A percentile compares a stretch with the other conserved stretches of the same genome.
Evolutionary conservation across 2,329 filamentous ascomycete species (phyloP).

Genomic region (Diplodia mutila): DNA sequence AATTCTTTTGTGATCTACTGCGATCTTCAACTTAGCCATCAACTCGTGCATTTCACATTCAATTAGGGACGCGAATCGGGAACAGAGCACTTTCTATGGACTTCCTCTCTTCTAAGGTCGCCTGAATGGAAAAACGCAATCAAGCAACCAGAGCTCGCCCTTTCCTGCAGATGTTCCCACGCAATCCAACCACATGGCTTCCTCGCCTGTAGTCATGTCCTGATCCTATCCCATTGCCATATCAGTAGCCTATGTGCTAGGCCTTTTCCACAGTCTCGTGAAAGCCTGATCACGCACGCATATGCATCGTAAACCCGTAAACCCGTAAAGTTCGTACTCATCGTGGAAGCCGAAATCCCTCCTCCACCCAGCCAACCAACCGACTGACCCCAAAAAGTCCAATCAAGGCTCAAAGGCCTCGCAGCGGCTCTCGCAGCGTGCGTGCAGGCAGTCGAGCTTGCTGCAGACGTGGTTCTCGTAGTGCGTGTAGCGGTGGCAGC

Average conservation of each 20-base stretch:
- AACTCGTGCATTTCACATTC: too few relatives aligned
- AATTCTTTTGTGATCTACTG: background rate
- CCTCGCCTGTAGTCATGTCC: background rate
- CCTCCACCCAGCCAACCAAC: background rate
- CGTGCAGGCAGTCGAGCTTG: slow-evolving; percentile 24
- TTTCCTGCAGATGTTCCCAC: slow-evolving; percentile 5
- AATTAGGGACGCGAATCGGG: background rate
- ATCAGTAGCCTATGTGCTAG: background rate
- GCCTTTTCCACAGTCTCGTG: background rate
- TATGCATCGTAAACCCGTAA: background rate
- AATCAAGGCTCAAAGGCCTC: background rate
- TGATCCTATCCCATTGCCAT: background rate
- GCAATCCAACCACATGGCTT: background rate
- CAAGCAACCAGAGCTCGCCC: background rate
- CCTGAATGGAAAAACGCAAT: background rate
- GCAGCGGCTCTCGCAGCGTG: slow-evolving; percentile 15
- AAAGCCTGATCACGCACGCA: too few relatives aligned
- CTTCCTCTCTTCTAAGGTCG: background rate
- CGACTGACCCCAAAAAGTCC: too few relatives aligned
- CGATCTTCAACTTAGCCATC: background rate
- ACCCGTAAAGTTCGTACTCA: background rate
- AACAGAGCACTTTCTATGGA: slow-evolving; percentile 11
- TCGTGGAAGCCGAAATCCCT: background rate
- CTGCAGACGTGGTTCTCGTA: slow-evolving; percentile 25
- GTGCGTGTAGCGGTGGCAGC: slow-evolving; percentile 24